Evolutionary conservation across 2,329 filamentous ascomycete species (phyloP).

Genomic region (Teratosphaeriaceae sp.): DNA sequence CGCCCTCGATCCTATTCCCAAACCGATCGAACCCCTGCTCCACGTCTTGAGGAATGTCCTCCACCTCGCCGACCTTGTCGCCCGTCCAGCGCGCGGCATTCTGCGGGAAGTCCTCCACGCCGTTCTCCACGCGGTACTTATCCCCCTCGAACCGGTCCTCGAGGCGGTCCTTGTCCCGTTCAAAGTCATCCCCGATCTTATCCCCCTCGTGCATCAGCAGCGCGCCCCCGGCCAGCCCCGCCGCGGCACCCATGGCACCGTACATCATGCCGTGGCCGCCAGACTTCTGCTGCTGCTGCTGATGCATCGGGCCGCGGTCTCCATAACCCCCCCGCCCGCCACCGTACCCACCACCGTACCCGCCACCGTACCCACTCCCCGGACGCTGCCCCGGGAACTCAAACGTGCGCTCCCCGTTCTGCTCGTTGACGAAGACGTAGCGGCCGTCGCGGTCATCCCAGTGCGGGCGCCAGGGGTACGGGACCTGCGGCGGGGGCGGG

Average conservation of each 20-base stretch:
- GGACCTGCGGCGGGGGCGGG: constrained; percentile 28
- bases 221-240: constrained; percentile 38
- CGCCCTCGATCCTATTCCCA: constrained; percentile 26
- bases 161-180: constrained; percentile 23
- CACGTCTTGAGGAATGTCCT: constrained; percentile 31
- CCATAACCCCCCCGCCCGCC: constrained; percentile 11
- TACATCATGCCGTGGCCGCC: constrained; percentile 29
- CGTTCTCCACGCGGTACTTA: constrained; percentile 24
- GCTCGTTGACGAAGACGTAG: constrained; percentile 42
- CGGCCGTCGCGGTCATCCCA: constrained; percentile 37
- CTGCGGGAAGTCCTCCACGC: constrained; percentile 37
- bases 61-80: constrained; percentile 34
- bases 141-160: constrained; percentile 31
- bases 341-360: too few species aligned
- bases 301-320: constrained; percentile 4
- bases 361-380: too few species aligned
- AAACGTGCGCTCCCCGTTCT: constrained; percentile 39
- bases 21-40: constrained; percentile 29
- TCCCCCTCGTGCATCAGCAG: constrained; percentile 41
- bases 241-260: constrained; percentile 34
- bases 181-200: constrained; percentile 29
- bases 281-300: constrained; percentile 22
- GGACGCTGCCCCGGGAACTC: constrained; percentile 34
- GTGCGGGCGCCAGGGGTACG: constrained; percentile 40
- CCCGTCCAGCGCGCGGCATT: constrained; percentile 40